These are phyloP conservation scores for Pseudopyricularia javanii DNA, from an alignment of 2,329 filamentous ascomycete species.

Conservation along the genomic window DNA sequence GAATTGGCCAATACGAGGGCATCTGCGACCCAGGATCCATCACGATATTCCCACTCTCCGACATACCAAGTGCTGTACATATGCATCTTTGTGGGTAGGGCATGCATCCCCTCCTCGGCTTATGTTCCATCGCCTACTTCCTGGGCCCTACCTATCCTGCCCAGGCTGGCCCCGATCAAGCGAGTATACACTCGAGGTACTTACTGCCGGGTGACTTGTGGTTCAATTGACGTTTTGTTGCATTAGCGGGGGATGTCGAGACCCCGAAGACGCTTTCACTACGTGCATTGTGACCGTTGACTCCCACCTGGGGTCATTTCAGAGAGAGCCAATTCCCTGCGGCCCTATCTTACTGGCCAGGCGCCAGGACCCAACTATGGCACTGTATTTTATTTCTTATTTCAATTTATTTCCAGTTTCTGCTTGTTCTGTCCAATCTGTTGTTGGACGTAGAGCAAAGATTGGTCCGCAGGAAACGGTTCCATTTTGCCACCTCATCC, in stretches of 20 bases:
- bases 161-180: background rate
- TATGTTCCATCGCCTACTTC: background rate
- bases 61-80: constrained; percentile 1
- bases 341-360: too few relatives aligned
- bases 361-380: too few relatives aligned
- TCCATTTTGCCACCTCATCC: constrained; percentile 32
- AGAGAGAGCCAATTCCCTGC: too few relatives aligned
- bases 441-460: constrained; percentile 12
- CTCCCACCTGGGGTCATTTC: too few relatives aligned
- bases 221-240: constrained; percentile 21
- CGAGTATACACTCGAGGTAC: constrained; percentile 13
- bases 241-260: constrained; percentile 22
- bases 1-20: background rate
- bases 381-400: background rate
- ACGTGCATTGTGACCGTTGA: background rate
- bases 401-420: background rate
- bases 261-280: constrained; percentile 1
- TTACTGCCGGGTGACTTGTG: constrained; percentile 15
- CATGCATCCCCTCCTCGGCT: background rate
- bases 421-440: constrained; percentile 1
- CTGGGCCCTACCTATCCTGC: background rate
- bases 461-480: constrained; percentile 27
- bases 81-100: constrained; percentile 3
- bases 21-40: background rate
- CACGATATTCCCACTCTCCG: background rate